Evolutionary conservation across 176 grass and related monocot species (phyloP).

Genomic region (Oropetium thomaeum): DNA sequence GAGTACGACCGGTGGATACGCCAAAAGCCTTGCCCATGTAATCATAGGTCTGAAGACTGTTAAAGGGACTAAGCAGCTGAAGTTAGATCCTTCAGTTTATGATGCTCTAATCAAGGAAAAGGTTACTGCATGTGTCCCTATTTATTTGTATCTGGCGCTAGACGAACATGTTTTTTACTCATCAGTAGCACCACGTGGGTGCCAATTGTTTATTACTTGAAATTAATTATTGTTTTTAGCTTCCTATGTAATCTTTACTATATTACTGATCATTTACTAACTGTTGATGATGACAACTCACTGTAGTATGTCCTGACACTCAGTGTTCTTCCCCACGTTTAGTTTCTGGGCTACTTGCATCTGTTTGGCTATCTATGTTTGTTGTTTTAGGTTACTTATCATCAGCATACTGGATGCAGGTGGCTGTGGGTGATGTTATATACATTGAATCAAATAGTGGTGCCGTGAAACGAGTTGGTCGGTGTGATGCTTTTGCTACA

Average conservation of each 20-base stretch:
- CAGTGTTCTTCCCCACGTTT: conserved; percentile 1
- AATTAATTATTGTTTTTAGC: background rate
- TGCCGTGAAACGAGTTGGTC: conserved; percentile 98
- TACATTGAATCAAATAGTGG: conserved; percentile 97
- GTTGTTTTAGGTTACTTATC: conserved; percentile 21
- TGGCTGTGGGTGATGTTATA: conserved; percentile 94
- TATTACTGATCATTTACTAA: background rate
- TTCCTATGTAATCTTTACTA: background rate
- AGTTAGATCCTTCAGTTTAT: conserved; percentile 92
- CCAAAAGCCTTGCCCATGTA: conserved; percentile 85
- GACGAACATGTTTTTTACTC: conserved; percentile 11
- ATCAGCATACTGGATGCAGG: conserved; percentile 42
- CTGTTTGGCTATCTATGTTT: conserved; percentile 11
- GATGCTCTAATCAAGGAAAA: conserved; percentile 99
- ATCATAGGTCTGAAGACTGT: conserved; percentile 95
- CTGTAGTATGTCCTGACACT: background rate
- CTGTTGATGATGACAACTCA: background rate
- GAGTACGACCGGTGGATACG: conserved; percentile 75
- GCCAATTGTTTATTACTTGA: conserved; percentile 5
- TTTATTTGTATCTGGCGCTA: background rate
- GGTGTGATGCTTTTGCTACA: conserved; percentile 99
- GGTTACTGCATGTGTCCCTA: conserved; percentile 33
- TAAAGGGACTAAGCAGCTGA: conserved; percentile 93
- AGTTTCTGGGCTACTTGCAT: conserved; percentile 4
- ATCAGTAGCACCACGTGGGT: background rate